Evolutionary conservation across 2,329 filamentous ascomycete species (phyloP).

Genomic region (Daldinia sp.): DNA sequence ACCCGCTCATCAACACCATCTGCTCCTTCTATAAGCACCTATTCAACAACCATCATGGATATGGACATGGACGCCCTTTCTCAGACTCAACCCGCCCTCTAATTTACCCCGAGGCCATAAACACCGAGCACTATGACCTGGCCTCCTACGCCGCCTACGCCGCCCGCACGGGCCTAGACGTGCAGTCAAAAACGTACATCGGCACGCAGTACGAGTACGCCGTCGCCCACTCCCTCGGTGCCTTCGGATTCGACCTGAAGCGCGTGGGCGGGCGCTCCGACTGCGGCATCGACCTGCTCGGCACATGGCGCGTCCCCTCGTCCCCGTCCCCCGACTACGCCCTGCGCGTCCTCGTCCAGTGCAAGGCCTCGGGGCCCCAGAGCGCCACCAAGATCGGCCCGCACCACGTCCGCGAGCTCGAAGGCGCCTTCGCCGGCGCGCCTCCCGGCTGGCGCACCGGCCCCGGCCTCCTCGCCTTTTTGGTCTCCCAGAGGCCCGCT

Average conservation of each 20-base stretch:
- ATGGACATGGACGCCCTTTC: background rate
- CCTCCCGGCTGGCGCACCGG: conserved; percentile 76
- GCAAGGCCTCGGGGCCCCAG: conserved; percentile 70
- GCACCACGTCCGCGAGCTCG: conserved; percentile 76
- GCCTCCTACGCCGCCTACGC: conserved; percentile 75
- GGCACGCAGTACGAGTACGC: conserved; percentile 85
- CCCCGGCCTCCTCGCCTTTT: conserved; percentile 73
- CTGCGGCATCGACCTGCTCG: conserved; percentile 79
- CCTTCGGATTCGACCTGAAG: conserved; percentile 72
- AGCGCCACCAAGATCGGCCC: conserved; percentile 62
- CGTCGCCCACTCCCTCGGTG: conserved; percentile 65
- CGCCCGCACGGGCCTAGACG: conserved; percentile 65
- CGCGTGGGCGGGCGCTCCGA: conserved; percentile 76
- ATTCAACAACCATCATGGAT: conserved; percentile 1
- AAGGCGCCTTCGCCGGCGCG: conserved; percentile 80
- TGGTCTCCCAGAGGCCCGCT: conserved; percentile 76
- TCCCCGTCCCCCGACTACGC: conserved; percentile 44
- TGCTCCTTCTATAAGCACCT: background rate
- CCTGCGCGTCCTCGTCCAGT: conserved; percentile 70
- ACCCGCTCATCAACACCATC: background rate
- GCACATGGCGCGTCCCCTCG: conserved; percentile 73
- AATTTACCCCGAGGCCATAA: conserved; percentile 61
- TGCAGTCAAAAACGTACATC: conserved; percentile 70
- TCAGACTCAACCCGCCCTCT: conserved; percentile 42
- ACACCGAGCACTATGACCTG: conserved; percentile 71